Base-by-base conservation (phyloP, 176 grass and related monocot genomes). In the Tillandsia fasciculata region DNA sequence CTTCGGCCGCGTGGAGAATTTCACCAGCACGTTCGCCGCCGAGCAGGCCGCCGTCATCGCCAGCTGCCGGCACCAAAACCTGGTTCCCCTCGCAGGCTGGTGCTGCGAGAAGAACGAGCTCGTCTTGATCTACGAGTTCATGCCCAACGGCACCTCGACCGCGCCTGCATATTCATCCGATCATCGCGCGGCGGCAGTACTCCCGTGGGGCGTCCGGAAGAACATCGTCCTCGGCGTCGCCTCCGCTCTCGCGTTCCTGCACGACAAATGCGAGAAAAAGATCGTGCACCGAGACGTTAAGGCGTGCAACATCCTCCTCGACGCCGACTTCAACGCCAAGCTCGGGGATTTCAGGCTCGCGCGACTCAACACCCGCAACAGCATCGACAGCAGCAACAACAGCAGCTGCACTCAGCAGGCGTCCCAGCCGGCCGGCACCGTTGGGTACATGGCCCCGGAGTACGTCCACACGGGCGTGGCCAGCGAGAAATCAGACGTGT, bases 291-390 rank as follows among this genome's bases (percentile, higher is more conserved):
- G 91, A 33, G 87, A 95, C 53, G 70, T 95, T 29, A 95, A 90
- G 72, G 74, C 91, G 33, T 81, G 83, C 71, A 90, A 95, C 69
- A 82, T 95, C 14, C 71, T 95, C 49, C 91, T 95, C 1, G 91
- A 95, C 51, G 78, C 48, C 9, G 81, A 76, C 27, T 87, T 87
- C 76, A 96, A 90, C 42, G 87, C 87, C 26, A 65, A 86, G 53
- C 52, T 96, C 12, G 87, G 91, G 54, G 87, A 96, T 66, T 86
- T 96, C 58, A 87, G 91, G 14, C 72, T 96, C 49, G 91, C 91
- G 65, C 84, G 80, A n/a, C 50, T 78, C 11, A 33, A 33, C 29
- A 33, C 3, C 29, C 29, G 29, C 29, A 5, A 3, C 29, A 4
- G 29, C 29, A 1, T 24, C 24, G 24, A 1, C 24, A 24, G 24